phyloP scores from a whole-genome alignment of 768 basidiomycete genomes.

The Auriscalpium vulgare region DNA sequence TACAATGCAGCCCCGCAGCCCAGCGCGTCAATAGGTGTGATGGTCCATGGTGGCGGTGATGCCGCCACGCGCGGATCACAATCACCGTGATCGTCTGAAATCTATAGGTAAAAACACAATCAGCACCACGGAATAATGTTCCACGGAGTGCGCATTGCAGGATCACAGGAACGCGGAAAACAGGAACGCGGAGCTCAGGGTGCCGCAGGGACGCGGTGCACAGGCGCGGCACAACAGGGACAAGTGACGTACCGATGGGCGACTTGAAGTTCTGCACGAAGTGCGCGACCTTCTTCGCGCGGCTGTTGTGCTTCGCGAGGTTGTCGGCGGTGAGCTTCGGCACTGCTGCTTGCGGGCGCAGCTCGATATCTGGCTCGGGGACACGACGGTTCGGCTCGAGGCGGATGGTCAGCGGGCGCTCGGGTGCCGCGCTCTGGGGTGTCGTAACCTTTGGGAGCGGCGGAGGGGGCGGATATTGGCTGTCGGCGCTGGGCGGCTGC shows the following conservation, averaged over 20 bases:
- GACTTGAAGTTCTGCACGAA: background rate
- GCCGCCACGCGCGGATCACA: too few species aligned
- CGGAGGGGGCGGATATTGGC: background rate
- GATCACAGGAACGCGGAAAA: too few species aligned
- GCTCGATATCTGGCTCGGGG: background rate
- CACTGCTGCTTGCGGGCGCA: background rate
- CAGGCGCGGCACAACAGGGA: too few species aligned
- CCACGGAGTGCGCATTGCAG: too few species aligned
- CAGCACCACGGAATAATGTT: too few species aligned
- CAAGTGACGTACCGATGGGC: constrained; percentile 5
- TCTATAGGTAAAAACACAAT: background rate
- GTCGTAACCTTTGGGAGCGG: background rate
- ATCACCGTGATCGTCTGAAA: background rate
- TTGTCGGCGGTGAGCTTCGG: background rate
- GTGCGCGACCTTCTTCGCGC: background rate
- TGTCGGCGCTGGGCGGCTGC: background rate
- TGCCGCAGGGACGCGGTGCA: too few species aligned
- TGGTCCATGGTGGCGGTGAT: too few species aligned
- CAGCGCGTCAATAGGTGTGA: too few species aligned
- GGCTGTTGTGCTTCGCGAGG: constrained; percentile 2
- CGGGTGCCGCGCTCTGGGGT: background rate
- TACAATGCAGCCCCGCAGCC: too few species aligned
- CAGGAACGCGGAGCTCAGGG: too few species aligned
- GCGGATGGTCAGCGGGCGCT: background rate
- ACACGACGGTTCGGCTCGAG: constrained; percentile 12